Evolutionary conservation across 2,329 filamentous ascomycete species (phyloP).

Genomic region (Rutstroemia sp.): DNA sequence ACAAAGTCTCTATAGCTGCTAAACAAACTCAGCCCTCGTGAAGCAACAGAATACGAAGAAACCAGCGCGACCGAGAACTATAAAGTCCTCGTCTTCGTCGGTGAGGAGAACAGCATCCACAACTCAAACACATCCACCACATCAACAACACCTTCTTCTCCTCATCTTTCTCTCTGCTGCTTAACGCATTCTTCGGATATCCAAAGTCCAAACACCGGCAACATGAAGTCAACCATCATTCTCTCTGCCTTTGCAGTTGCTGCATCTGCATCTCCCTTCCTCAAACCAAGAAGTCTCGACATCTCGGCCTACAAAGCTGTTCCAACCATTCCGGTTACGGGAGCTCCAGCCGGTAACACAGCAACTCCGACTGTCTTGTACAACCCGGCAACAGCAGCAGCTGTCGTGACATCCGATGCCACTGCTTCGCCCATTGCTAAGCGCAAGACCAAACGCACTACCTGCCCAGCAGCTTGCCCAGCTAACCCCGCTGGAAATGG

Average conservation of each 20-base stretch:
- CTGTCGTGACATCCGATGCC: background rate
- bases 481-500: constrained; percentile 1
- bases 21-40: too few relatives aligned
- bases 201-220: background rate
- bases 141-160: background rate
- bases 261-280: background rate
- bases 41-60: too few relatives aligned
- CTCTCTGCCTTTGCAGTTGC: background rate
- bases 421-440: background rate
- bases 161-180: background rate
- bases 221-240: background rate
- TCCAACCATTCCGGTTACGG: background rate
- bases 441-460: background rate
- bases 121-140: background rate
- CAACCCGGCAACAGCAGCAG: background rate
- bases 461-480: background rate
- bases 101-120: background rate
- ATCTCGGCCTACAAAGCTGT: constrained; percentile 6
- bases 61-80: too few relatives aligned
- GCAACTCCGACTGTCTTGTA: background rate
- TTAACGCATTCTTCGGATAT: background rate
- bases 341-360: constrained; percentile 1
- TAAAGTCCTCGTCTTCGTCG: background rate
- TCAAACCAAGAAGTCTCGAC: constrained; percentile 4
- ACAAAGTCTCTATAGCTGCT: too few relatives aligned